Conservation (phyloP, 441 rosid genomes). For the Aleurites moluccanus region DNA sequence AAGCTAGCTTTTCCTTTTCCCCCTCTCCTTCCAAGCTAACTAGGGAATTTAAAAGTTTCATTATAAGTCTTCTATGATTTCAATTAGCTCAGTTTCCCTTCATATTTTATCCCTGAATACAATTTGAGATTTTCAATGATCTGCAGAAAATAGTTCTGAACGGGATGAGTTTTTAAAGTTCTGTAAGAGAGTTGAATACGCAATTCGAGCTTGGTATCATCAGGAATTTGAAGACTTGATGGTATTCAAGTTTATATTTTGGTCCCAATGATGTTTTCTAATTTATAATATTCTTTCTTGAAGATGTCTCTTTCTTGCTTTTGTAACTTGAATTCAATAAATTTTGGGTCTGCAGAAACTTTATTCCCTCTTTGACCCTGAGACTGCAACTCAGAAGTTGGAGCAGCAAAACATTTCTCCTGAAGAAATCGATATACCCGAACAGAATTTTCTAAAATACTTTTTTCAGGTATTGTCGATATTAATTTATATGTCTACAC, state of each 20-base stretch:
- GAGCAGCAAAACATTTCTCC: constrained; percentile 62
- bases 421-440: constrained; percentile 63
- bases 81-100: not conserved
- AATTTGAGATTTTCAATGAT: not conserved
- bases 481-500: not conserved
- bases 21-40: not conserved
- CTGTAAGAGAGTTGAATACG: constrained; percentile 77
- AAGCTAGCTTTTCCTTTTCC: not conserved
- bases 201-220: constrained; percentile 79
- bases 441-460: constrained; percentile 64
- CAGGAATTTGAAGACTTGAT: constrained; percentile 79
- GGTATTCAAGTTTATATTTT: constrained; percentile 36
- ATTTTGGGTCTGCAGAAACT: constrained; percentile 54
- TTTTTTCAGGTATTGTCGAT: constrained; percentile 59
- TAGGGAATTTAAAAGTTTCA: not conserved
- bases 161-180: constrained; percentile 68
- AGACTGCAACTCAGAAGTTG: constrained; percentile 64
- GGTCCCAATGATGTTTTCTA: not conserved
- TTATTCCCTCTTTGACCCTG: constrained; percentile 82
- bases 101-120: no score
- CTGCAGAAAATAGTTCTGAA: constrained; percentile 72
- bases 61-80: not conserved
- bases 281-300: not conserved
- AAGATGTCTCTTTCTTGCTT: constrained; percentile 9
- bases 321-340: constrained; percentile 19